phyloP scores from a whole-genome alignment of 768 basidiomycete genomes.

The Candolleomyces eurysporus region DNA sequence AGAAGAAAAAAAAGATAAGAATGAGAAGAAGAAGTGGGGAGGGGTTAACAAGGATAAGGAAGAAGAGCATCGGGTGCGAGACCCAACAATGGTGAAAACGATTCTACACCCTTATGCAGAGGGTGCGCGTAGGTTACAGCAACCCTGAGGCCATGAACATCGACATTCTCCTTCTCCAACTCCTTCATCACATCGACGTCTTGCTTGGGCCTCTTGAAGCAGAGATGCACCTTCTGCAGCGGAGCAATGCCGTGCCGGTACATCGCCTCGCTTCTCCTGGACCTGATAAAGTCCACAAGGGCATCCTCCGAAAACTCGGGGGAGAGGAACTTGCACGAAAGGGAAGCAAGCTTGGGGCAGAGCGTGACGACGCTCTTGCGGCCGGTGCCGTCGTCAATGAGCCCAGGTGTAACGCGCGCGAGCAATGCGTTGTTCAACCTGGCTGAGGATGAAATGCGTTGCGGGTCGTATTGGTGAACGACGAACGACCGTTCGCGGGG shows the following conservation, averaged over 20 bases:
- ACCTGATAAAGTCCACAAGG: conserved; percentile 1
- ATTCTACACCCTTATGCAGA: neutral
- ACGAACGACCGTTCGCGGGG: neutral
- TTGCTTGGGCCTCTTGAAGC: conserved; percentile 1
- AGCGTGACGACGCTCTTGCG: neutral
- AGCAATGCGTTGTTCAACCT: neutral
- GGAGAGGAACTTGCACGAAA: conserved; percentile 1
- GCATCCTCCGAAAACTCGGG: conserved; percentile 3
- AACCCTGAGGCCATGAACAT: neutral
- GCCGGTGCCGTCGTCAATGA: neutral
- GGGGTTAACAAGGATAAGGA: neutral
- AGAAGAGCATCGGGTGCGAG: neutral
- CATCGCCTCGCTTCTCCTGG: conserved; percentile 3
- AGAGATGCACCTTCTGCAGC: conserved; percentile 2
- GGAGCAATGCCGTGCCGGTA: conserved; percentile 1
- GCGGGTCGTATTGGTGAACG: neutral
- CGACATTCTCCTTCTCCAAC: neutral
- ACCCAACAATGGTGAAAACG: neutral
- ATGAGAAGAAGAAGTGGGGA: neutral
- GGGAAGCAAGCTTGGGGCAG: neutral
- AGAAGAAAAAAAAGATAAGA: no score
- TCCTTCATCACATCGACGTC: neutral
- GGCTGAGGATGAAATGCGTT: neutral
- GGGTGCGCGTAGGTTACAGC: neutral
- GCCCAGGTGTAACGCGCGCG: neutral